Percentiles rank a stretch among this genome's conserved stretches.
These are phyloP conservation scores for Oryza longistaminata DNA, from an alignment of 176 grass and related monocot species.

Conservation along the genomic window DNA sequence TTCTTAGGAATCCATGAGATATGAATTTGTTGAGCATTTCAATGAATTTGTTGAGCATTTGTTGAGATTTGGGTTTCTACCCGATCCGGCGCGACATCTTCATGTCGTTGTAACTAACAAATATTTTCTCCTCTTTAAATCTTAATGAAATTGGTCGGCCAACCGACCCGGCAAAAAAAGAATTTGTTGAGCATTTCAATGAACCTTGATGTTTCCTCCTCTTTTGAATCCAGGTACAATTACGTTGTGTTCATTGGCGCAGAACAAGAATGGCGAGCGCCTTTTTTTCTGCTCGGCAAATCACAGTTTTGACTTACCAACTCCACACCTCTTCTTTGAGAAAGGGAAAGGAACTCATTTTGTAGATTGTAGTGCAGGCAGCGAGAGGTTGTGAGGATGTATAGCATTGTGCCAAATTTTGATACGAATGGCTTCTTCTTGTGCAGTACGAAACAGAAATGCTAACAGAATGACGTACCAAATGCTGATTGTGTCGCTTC, in stretches of 20 bases:
- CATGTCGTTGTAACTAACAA: too few species aligned
- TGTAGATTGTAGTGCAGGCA: background rate
- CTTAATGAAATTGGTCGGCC: too few species aligned
- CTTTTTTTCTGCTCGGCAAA: background rate
- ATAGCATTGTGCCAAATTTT: background rate
- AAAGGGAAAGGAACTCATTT: background rate
- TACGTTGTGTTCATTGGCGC: background rate
- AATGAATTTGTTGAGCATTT: too few species aligned
- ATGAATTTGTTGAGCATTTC: constrained; percentile 2
- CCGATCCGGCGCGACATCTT: too few species aligned
- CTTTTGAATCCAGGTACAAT: background rate
- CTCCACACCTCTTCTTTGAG: background rate
- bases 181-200: background rate
- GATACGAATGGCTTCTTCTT: background rate
- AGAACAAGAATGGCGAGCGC: background rate
- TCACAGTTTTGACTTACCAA: background rate
- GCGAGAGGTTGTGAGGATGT: background rate
- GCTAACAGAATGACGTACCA: background rate
- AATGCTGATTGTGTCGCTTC: too few species aligned
- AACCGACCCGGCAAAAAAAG: too few species aligned
- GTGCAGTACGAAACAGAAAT: background rate
- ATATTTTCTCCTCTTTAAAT: too few species aligned
- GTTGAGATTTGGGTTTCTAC: too few species aligned
- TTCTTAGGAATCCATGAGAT: background rate
- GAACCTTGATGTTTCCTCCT: background rate